These are phyloP conservation scores for Nakazawaea siamensis DNA, from an alignment of 805 yeast species.

Conservation along the genomic window DNA sequence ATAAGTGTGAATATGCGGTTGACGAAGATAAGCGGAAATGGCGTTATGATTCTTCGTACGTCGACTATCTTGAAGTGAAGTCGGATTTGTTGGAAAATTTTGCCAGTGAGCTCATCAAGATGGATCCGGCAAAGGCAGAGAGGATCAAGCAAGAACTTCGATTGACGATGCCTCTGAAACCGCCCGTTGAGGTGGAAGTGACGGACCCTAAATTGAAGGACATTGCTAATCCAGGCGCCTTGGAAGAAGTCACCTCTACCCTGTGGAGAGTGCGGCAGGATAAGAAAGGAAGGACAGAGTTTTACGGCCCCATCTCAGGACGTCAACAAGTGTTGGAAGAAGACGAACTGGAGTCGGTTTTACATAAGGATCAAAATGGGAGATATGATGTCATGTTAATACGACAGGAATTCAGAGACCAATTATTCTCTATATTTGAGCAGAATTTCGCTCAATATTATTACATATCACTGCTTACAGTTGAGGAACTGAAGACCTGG, in stretches of 20 bases:
- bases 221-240: constrained; percentile 19
- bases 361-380: constrained; percentile 7
- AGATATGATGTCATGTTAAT: constrained; percentile 12
- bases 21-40: constrained; percentile 20
- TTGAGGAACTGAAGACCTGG: constrained; percentile 20
- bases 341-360: constrained; percentile 8
- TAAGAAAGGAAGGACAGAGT: constrained; percentile 19
- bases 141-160: constrained; percentile 5
- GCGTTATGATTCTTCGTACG: constrained; percentile 23
- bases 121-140: constrained; percentile 13
- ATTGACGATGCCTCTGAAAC: constrained; percentile 11
- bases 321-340: constrained; percentile 21
- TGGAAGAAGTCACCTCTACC: constrained; percentile 24
- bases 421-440: constrained; percentile 15
- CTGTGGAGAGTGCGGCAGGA: constrained; percentile 25
- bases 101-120: constrained; percentile 17
- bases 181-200: constrained; percentile 8
- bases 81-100: constrained; percentile 20
- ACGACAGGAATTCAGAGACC: constrained; percentile 6
- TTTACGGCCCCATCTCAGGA: constrained; percentile 28
- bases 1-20: constrained; percentile 17
- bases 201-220: constrained; percentile 9
- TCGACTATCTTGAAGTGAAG: constrained; percentile 22
- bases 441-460: constrained; percentile 20
- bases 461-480: constrained; percentile 15